These are phyloP conservation scores for Nitzschia sp. DNA, from an alignment of 108 stramenopile species.

Conservation along the genomic window DNA sequence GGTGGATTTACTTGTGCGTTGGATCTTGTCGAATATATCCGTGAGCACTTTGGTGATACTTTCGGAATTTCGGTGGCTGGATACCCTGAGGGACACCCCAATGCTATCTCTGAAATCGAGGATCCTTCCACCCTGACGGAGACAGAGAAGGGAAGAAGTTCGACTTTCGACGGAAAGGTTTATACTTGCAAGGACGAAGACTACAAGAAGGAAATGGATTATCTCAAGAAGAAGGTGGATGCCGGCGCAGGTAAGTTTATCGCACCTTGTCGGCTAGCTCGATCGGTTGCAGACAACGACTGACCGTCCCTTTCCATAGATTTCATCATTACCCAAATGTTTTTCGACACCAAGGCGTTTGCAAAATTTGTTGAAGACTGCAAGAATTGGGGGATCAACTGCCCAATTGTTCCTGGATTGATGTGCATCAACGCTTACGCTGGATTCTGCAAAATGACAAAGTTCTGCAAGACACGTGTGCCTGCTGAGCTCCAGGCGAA, in stretches of 20 bases:
- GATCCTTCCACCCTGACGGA: constrained; percentile 79
- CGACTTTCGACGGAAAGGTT: constrained; percentile 75
- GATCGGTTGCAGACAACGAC: background rate
- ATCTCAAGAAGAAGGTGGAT: constrained; percentile 96
- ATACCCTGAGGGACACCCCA: constrained; percentile 99
- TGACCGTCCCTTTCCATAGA: constrained; percentile 40
- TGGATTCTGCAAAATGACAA: constrained; percentile 97
- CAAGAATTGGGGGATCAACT: constrained; percentile 86
- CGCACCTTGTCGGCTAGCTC: background rate
- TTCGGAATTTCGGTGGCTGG: constrained; percentile 97
- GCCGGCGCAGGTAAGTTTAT: constrained; percentile 84
- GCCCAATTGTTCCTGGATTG: constrained; percentile 96
- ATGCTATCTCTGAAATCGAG: constrained; percentile 84
- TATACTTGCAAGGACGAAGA: constrained; percentile 93
- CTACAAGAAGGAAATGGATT: constrained; percentile 97
- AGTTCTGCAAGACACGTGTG: constrained; percentile 99
- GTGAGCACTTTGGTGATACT: constrained; percentile 83
- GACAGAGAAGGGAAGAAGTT: constrained; percentile 81
- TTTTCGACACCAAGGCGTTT: constrained; percentile 96
- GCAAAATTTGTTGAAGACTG: constrained; percentile 92
- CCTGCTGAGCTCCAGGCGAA: constrained; percentile 72
- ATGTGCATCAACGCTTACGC: constrained; percentile 98
- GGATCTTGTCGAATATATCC: constrained; percentile 97
- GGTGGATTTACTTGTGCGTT: constrained; percentile 97
- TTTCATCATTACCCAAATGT: constrained; percentile 99